Conservation (phyloP, 75 land plant species). For the Cunninghamia lanceolata region DNA sequence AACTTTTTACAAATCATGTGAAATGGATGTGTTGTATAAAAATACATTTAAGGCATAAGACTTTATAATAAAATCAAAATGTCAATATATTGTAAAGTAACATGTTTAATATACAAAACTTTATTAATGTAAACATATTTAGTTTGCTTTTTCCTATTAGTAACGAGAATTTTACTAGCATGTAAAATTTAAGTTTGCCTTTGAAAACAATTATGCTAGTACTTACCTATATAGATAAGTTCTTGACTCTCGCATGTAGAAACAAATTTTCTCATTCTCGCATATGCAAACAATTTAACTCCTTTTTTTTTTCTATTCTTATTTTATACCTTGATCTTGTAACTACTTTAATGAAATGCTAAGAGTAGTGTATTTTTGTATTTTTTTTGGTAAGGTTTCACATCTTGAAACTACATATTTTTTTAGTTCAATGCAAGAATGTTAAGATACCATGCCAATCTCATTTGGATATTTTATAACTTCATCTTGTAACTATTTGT, state of each 20-base stretch:
- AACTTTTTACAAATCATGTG: conserved; percentile 6
- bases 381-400: too few species aligned
- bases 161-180: neutral
- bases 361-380: too few species aligned
- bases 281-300: too few species aligned
- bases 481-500: too few species aligned
- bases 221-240: neutral
- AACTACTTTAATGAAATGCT: too few species aligned
- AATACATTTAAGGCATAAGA: neutral
- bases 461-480: too few species aligned
- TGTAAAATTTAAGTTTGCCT: neutral
- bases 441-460: too few species aligned
- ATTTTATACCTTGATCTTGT: too few species aligned
- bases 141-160: neutral
- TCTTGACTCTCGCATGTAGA: neutral
- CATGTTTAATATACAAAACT: neutral
- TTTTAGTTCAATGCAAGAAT: too few species aligned
- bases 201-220: neutral
- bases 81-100: neutral
- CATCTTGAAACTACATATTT: too few species aligned
- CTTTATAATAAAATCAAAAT: neutral
- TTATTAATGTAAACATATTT: neutral
- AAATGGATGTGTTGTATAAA: neutral
- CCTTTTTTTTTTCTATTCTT: too few species aligned
- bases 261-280: neutral